A percentile compares a stretch with the other conserved stretches of the same genome.
These are phyloP conservation scores for Leucosporidium yakuticum DNA, from an alignment of 768 basidiomycete species.

Conservation along the genomic window DNA sequence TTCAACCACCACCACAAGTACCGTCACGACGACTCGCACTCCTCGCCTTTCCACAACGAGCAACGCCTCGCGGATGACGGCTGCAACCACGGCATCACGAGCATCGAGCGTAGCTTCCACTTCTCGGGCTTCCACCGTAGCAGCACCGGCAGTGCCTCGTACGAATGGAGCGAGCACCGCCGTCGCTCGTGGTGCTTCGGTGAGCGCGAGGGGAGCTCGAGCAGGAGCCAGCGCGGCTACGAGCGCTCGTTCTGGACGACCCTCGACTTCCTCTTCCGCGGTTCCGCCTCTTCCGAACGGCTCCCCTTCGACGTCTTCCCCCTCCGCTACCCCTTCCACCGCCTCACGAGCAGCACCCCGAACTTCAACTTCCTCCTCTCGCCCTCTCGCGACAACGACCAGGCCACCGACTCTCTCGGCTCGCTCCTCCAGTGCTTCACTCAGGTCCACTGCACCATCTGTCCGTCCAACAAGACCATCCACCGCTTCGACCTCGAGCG, in stretches of 20 bases:
- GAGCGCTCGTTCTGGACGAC: neutral
- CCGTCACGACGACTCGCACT: neutral
- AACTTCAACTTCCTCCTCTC: neutral
- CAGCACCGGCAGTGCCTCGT: neutral
- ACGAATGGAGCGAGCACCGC: neutral
- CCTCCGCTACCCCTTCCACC: neutral
- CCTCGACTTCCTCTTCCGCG: neutral
- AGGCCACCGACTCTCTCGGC: neutral
- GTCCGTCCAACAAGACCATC: neutral
- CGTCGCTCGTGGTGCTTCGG: neutral
- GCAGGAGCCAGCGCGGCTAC: neutral
- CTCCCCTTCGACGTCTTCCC: neutral
- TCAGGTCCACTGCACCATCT: neutral
- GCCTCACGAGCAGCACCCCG: neutral
- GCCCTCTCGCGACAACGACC: neutral
- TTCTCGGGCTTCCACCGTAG: neutral
- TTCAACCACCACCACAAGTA: too few relatives aligned
- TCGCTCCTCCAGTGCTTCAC: neutral
- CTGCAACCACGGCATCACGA: neutral
- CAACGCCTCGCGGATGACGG: neutral
- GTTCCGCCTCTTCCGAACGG: neutral
- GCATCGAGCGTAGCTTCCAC: neutral
- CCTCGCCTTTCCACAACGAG: neutral
- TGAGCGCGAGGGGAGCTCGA: neutral
- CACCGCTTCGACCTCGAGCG: neutral